Evolutionary conservation across 345 rosid species (phyloP).

Genomic region (Alliaria petiolata): DNA sequence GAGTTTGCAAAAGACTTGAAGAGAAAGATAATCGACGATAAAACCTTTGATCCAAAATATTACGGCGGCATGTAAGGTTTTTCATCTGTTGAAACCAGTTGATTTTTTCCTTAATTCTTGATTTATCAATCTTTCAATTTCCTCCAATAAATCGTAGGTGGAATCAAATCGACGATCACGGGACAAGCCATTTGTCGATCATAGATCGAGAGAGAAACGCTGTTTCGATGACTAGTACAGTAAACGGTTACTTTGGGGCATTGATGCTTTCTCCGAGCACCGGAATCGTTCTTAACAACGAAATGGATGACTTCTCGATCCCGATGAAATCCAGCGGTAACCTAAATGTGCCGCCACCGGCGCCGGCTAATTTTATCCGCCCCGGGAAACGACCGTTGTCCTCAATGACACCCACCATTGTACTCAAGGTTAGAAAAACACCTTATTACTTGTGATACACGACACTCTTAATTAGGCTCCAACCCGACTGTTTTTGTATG

Average conservation of each 20-base stretch:
- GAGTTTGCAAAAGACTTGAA: slow-evolving; percentile 41
- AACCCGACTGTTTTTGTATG: background rate
- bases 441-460: background rate
- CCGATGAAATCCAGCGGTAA: slow-evolving; percentile 2
- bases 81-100: background rate
- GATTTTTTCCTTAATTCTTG: background rate
- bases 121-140: background rate
- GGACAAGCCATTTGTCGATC: slow-evolving; percentile 59
- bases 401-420: slow-evolving; percentile 59
- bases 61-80: slow-evolving; percentile 52
- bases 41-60: slow-evolving; percentile 43
- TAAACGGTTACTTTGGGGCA: slow-evolving; percentile 57
- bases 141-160: slow-evolving; percentile 33
- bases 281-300: slow-evolving; percentile 61
- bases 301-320: slow-evolving; percentile 67
- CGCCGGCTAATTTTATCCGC: slow-evolving; percentile 50
- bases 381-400: slow-evolving; percentile 66
- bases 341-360: slow-evolving; percentile 33
- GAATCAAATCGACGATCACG: slow-evolving; percentile 52
- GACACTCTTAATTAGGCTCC: background rate
- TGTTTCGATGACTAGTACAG: slow-evolving; percentile 58
- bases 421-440: slow-evolving; percentile 38
- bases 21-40: slow-evolving; percentile 46
- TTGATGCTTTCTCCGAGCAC: slow-evolving; percentile 45
- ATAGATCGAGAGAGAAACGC: slow-evolving; percentile 49